Percentiles rank a stretch among this genome's conserved stretches.
Evolutionary conservation across 2,329 filamentous ascomycete genomes (phyloP).

Genomic region (Fusarium camptoceras): DNA sequence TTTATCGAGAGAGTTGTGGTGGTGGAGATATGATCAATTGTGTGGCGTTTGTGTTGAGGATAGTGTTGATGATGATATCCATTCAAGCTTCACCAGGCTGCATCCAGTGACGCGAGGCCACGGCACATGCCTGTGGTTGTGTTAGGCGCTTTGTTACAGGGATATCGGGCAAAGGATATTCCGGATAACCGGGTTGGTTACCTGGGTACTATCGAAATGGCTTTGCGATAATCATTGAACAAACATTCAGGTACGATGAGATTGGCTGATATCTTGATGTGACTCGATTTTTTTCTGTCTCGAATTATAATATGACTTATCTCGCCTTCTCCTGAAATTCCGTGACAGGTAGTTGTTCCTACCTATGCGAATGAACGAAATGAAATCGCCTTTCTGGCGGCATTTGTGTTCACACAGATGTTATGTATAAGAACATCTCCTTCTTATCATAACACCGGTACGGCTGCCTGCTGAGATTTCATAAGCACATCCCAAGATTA

Average conservation of each 20-base stretch:
- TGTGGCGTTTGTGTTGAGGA: constrained; percentile 21
- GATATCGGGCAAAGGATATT: constrained; percentile 20
- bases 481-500: background rate
- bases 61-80: constrained; percentile 33
- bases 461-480: background rate
- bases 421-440: background rate
- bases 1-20: background rate
- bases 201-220: background rate
- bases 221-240: background rate
- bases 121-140: constrained; percentile 35
- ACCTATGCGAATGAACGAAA: background rate
- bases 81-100: constrained; percentile 47
- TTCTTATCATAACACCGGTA: background rate
- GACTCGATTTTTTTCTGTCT: background rate
- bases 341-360: background rate
- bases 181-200: background rate
- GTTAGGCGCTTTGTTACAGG: constrained; percentile 12
- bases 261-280: too few species aligned
- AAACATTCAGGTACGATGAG: background rate
- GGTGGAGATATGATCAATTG: constrained; percentile 1
- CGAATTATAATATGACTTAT: background rate
- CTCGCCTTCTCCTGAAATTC: background rate
- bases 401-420: background rate
- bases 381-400: background rate
- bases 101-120: constrained; percentile 48